Conservation (phyloP, 2,329 filamentous ascomycete genomes). For the Coniochaeta ligniaria region DNA sequence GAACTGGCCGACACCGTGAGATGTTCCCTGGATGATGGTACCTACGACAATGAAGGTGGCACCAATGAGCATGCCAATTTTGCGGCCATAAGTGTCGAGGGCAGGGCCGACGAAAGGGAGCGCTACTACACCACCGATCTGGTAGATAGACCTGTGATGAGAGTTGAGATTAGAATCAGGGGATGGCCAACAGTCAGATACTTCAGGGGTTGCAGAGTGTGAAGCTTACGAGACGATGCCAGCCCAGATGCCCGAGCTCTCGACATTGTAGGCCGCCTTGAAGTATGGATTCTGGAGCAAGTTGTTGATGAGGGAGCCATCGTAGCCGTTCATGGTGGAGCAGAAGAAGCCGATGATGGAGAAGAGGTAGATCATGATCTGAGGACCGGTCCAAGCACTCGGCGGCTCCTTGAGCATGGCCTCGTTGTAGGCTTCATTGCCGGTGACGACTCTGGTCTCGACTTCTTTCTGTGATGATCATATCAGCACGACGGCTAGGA, state of each 20-base stretch:
- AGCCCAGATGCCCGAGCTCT: constrained; percentile 37
- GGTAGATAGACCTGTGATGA: constrained; percentile 34
- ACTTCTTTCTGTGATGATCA: constrained; percentile 11
- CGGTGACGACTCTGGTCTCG: constrained; percentile 37
- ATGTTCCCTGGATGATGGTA: constrained; percentile 36
- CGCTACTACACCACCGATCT: constrained; percentile 40
- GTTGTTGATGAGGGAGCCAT: constrained; percentile 43
- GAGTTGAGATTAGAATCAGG: neutral
- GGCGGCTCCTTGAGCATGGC: constrained; percentile 46
- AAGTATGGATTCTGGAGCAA: constrained; percentile 34
- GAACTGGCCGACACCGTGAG: constrained; percentile 30
- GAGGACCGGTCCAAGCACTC: constrained; percentile 27
- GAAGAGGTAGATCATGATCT: constrained; percentile 33
- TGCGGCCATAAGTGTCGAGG: constrained; percentile 39
- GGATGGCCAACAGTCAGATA: neutral
- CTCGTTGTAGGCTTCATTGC: constrained; percentile 47
- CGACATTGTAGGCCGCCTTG: constrained; percentile 28
- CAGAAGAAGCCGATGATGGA: constrained; percentile 41
- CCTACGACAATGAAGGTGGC: constrained; percentile 35
- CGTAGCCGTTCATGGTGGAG: constrained; percentile 45
- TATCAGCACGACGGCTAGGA: neutral
- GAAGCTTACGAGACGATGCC: constrained; percentile 32
- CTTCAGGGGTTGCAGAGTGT: neutral
- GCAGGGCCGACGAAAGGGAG: constrained; percentile 38
- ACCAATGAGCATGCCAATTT: constrained; percentile 38